Base-by-base conservation (phyloP, 1,284 basidiomycete genomes). In the Puccinia polysora region DNA sequence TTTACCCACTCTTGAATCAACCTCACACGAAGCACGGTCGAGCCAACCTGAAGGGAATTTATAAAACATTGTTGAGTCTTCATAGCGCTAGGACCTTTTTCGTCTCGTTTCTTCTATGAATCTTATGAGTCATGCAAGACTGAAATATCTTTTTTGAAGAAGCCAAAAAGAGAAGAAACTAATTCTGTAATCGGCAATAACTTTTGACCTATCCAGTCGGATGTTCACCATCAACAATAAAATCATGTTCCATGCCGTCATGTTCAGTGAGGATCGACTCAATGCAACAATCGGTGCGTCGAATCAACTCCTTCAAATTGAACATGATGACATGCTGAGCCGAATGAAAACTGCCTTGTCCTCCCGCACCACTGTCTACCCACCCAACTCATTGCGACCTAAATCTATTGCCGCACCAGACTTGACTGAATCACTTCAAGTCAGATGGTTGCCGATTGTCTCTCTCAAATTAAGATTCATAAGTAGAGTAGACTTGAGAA, bases 231-330 rank as follows among this genome's bases (percentile, higher is more conserved):
- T 62, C 14, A 60, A 70, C 34, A 62, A 70, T 59, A 18, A 40
- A 59, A 62, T 70, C 45, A 45, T 30, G 14, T 70, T 70, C 49
- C 40, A 60, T 70, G 56, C 68, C 15, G 49, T 70, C 5, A 70
- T 62, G 68, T 60, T 70, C 34, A 62, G 58, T 47, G 68, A 70
- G 45, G 36, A 70, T 43, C 38, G 50, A 25, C 56, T 58, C 45
- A 18, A 53, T 7, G 58, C 47, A 0, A 36, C 56, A 2, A 28
- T 70, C 20, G 68, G 68, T 70, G 30, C 15, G 30, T 53, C n/a
- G n/a, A n/a, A n/a, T n/a, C n/a, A n/a, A n/a, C n/a, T n/a, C n/a
- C n/a, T n/a, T n/a, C n/a, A n/a, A n/a, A n/a, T n/a, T n/a, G n/a
- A n/a, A n/a, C n/a, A n/a, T n/a, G n/a, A n/a, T n/a, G n/a, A n/a